Conservation (phyloP, 108 stramenopile species). For the Stephanodiscus triporus region DNA sequence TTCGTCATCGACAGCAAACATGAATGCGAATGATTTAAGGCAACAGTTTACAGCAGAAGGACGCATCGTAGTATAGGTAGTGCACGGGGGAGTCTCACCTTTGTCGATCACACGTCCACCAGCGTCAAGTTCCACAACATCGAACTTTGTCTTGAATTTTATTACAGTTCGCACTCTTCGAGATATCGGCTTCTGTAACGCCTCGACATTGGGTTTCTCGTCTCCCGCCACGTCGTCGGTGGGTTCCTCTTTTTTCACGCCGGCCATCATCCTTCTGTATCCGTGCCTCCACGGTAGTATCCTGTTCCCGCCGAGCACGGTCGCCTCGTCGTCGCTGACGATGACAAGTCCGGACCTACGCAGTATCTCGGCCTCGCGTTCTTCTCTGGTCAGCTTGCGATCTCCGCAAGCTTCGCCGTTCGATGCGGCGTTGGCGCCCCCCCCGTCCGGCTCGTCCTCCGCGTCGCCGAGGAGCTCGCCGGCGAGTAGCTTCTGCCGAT, state of each 20-base stretch:
- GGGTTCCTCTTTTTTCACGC: conserved; percentile 28
- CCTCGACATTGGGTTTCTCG: conserved; percentile 1
- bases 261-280: conserved; percentile 16
- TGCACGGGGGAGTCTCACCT: conserved; percentile 14
- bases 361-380: conserved; percentile 69
- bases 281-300: conserved; percentile 68
- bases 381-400: conserved; percentile 52
- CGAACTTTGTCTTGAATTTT: conserved; percentile 78
- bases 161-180: conserved; percentile 30
- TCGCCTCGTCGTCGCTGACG: conserved; percentile 82
- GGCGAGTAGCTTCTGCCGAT: conserved; percentile 72
- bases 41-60: background rate
- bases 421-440: conserved; percentile 3
- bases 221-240: conserved; percentile 2
- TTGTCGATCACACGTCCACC: conserved; percentile 82
- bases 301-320: conserved; percentile 70
- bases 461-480: conserved; percentile 68
- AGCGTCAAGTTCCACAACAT: conserved; percentile 81
- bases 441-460: conserved; percentile 63
- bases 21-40: background rate
- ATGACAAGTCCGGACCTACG: conserved; percentile 68
- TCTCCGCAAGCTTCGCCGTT: conserved; percentile 17
- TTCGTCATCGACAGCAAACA: background rate
- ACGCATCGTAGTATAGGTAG: background rate
- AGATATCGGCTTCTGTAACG: conserved; percentile 17